Evolutionary conservation across 306 rosid genomes (phyloP).

Genomic region (Castanea sativa): DNA sequence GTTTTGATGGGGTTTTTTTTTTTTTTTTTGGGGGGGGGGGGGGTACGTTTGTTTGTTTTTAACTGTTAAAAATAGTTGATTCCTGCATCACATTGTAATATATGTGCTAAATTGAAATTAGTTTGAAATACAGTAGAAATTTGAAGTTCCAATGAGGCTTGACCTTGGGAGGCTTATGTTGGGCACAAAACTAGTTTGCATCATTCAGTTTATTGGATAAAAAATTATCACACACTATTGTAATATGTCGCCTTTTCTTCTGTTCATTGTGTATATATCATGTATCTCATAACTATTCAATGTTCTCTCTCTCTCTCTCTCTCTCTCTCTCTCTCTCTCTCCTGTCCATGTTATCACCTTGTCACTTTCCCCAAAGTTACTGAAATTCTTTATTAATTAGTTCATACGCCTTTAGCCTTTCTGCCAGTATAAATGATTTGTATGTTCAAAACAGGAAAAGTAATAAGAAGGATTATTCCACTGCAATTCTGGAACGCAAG

Average conservation of each 20-base stretch:
- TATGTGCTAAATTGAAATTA: neutral
- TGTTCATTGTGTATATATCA: no score
- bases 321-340: no score
- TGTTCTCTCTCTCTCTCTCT: no score
- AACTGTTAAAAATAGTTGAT: neutral
- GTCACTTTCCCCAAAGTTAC: neutral
- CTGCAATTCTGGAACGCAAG: slow-evolving; percentile 61
- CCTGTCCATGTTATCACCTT: neutral
- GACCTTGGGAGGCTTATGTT: neutral
- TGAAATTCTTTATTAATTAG: neutral
- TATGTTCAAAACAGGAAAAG: slow-evolving; percentile 35
- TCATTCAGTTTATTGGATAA: neutral
- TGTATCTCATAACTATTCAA: no score
- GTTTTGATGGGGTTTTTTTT: no score
- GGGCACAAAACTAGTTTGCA: neutral
- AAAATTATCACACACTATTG: neutral
- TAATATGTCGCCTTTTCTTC: neutral
- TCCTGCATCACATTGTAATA: neutral
- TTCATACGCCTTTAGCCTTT: neutral
- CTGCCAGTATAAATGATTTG: neutral
- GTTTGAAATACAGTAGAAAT: neutral
- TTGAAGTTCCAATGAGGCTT: neutral
- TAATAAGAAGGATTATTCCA: slow-evolving; percentile 53
- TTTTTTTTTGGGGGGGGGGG: no score
- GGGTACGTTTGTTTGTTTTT: no score